Evolutionary conservation across 1,139 yeast genomes (phyloP).

Genomic region (Lodderomyces beijingensis): DNA sequence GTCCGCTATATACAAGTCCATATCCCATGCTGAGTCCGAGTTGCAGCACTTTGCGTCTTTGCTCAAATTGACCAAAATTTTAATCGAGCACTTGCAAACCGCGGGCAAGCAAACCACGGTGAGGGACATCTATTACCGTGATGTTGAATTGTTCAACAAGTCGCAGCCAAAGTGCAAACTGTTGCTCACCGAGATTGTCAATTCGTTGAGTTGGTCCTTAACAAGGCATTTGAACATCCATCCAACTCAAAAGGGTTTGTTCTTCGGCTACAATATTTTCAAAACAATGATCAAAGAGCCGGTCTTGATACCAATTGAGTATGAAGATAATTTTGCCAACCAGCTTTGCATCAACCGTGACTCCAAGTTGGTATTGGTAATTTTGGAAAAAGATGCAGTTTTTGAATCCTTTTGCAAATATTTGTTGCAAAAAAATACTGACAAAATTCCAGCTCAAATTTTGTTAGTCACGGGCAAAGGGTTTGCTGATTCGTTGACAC

Average conservation of each 20-base stretch:
- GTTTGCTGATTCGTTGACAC: conserved; percentile 45
- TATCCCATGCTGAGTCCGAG: conserved; percentile 3
- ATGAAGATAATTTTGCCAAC: neutral
- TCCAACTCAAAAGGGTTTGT: conserved; percentile 63
- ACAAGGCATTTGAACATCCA: conserved; percentile 37
- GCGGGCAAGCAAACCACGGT: conserved; percentile 36
- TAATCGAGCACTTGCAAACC: conserved; percentile 17
- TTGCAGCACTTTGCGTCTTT: conserved; percentile 13
- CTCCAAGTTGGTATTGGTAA: conserved; percentile 30
- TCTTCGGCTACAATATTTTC: conserved; percentile 33
- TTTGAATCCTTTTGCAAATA: conserved; percentile 29
- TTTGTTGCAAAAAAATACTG: neutral
- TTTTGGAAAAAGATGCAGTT: conserved; percentile 66
- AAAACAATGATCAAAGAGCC: conserved; percentile 16
- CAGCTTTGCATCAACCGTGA: neutral
- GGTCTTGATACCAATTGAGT: conserved; percentile 22
- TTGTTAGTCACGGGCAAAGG: conserved; percentile 64
- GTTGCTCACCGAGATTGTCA: conserved; percentile 30
- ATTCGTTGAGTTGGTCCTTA: conserved; percentile 21
- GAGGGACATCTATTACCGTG: conserved; percentile 64
- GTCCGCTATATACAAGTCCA: neutral
- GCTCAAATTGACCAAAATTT: conserved; percentile 17
- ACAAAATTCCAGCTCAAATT: conserved; percentile 5
- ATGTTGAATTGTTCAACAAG: conserved; percentile 48
- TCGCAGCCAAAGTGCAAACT: conserved; percentile 44